Base-by-base conservation (phyloP, 805 yeast species). In the Saccharomyces paradoxus region DNA sequence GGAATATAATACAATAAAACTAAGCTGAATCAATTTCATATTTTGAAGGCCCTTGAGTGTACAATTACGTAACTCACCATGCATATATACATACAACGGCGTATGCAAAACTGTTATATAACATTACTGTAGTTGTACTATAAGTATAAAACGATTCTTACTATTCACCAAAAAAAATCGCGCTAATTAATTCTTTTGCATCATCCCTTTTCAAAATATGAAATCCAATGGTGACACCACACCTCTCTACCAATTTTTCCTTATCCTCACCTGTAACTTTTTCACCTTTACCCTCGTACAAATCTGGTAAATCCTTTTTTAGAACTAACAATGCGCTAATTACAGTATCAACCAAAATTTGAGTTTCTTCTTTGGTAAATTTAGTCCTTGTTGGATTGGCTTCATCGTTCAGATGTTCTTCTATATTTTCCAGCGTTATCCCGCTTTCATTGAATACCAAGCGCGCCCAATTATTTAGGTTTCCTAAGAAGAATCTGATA, bases 401-500 rank as follows among this genome's bases (percentile, higher is more conserved):
- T 14, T 56, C 61, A 14, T 51, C 32, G 14, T 30, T 48, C 21
- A 54, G 30, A 47, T 51, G 41, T 9, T 57, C 60, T 37, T 59
- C 56, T 17, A 57, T 56, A 27, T 58, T 57, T 7, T 64, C 66
- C 32, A 63, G 48, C 2, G 65, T 60, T 49, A 58, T 53, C 41
- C 59, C 58, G 21, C 67, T 67, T 53, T 69, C 69, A 30, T 63
- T 77, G 48, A 85, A 71, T 1, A 86, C 84, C 56, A 81, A 77
- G 50, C 74, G 75, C 14, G 82, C 75, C 99, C 99, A 94, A 55
- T 84, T 81, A 59, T 83, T 80, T 56, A 92, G 71, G 68, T 94
- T 94, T 0, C 97, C 97, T 41, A 92, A 74, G 53, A 94, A 77
- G 48, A 92, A 84, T 60, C 96, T 80, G 41, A 92, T 81, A 9